Conservation (phyloP, 208 protist species). For the Crithidia brevicula region DNA sequence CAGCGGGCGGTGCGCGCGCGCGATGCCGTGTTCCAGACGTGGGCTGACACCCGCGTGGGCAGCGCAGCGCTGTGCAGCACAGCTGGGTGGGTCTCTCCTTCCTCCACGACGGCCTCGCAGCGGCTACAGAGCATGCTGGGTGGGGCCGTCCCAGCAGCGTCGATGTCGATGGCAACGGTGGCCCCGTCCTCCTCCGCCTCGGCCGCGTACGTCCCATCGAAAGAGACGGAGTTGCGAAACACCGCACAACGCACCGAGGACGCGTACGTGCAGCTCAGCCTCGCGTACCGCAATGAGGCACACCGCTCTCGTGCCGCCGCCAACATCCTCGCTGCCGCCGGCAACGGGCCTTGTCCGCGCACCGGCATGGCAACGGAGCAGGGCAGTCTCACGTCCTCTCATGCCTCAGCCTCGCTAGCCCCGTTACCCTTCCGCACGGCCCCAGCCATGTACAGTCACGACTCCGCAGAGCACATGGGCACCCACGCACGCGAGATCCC, state of each 20-base stretch:
- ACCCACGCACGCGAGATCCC: slow-evolving; percentile 24
- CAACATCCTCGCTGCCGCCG: slow-evolving; percentile 13
- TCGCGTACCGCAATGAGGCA: slow-evolving; percentile 28
- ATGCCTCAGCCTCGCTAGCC: background rate
- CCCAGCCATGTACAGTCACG: slow-evolving; percentile 28
- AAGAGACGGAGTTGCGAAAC: slow-evolving; percentile 18
- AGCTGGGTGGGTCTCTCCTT: no score
- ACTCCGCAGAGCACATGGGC: slow-evolving; percentile 24
- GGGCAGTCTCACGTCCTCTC: background rate
- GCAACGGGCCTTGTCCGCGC: no score
- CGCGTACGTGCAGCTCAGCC: slow-evolving; percentile 31
- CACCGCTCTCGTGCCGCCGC: slow-evolving; percentile 25
- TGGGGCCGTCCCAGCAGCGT: background rate
- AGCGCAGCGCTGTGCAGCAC: background rate
- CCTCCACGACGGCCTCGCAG: no score
- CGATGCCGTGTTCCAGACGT: slow-evolving; percentile 20
- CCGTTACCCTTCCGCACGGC: slow-evolving; percentile 22
- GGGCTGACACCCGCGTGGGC: background rate
- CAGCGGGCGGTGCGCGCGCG: slow-evolving; percentile 20
- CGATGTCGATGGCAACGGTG: background rate
- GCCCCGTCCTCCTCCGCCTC: background rate
- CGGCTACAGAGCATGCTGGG: no score
- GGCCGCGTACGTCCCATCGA: slow-evolving; percentile 4
- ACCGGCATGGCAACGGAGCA: background rate
- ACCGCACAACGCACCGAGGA: slow-evolving; percentile 23